phyloP scores from a whole-genome alignment of 2,329 filamentous ascomycete species.

The Botrytis deweyae region DNA sequence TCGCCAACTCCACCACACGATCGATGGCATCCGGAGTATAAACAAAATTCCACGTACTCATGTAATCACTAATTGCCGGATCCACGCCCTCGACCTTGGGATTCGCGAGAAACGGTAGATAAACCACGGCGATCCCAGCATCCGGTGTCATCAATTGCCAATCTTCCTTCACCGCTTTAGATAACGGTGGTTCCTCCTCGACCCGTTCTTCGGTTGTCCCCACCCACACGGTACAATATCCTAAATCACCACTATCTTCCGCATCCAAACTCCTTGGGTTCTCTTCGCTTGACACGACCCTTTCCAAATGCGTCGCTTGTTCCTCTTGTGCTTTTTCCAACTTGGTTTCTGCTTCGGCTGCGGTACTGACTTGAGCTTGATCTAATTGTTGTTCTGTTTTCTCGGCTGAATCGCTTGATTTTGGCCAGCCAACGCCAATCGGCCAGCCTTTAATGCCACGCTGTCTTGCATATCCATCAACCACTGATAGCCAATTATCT shows the following conservation, averaged over 20 bases:
- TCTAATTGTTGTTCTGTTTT: constrained; percentile 65
- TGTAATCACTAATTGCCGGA: constrained; percentile 77
- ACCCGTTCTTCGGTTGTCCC: constrained; percentile 75
- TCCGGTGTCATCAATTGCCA: constrained; percentile 72
- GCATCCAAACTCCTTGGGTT: constrained; percentile 33
- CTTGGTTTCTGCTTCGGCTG: constrained; percentile 60
- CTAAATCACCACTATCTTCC: constrained; percentile 61
- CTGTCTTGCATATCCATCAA: constrained; percentile 88
- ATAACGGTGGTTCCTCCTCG: constrained; percentile 44
- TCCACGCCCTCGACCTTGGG: constrained; percentile 77
- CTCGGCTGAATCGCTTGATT: constrained; percentile 54
- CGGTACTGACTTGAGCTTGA: constrained; percentile 58
- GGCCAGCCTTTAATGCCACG: constrained; percentile 94
- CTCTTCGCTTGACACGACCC: constrained; percentile 34
- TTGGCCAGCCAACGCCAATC: constrained; percentile 90
- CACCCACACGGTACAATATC: constrained; percentile 95
- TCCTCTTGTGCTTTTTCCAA: constrained; percentile 58
- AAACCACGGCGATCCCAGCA: constrained; percentile 85
- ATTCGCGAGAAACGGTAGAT: constrained; percentile 87
- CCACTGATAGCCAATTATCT: constrained; percentile 94
- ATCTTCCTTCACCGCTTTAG: constrained; percentile 54
- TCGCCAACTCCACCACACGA: constrained; percentile 74
- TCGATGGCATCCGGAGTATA: constrained; percentile 92
- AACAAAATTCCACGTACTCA: constrained; percentile 97
- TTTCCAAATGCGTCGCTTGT: constrained; percentile 42